Evolutionary conservation across 73 alveolate species (phyloP).

Genomic region (Effrenium voratum): DNA sequence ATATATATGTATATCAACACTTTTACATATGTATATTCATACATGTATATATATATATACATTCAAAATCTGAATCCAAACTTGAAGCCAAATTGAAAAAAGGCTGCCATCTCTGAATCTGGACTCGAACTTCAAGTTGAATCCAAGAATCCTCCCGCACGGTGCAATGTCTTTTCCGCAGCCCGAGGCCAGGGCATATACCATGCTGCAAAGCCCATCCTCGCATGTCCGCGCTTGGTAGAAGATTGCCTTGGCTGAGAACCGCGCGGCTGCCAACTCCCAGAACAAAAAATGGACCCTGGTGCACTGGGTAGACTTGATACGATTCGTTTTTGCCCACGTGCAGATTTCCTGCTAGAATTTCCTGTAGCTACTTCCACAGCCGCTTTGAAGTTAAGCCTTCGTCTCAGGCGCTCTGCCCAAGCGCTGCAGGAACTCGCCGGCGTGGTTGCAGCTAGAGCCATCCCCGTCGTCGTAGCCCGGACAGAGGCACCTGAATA

Average conservation of each 20-base stretch:
- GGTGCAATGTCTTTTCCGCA: neutral
- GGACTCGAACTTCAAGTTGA: too few species aligned
- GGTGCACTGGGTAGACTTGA: too few species aligned
- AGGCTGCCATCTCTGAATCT: too few species aligned
- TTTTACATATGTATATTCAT: too few species aligned
- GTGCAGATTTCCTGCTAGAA: too few species aligned
- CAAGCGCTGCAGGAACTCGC: conserved; percentile 52
- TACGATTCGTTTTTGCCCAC: too few species aligned
- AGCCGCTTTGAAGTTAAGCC: neutral
- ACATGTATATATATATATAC: too few species aligned
- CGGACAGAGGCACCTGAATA: neutral
- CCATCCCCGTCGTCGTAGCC: neutral
- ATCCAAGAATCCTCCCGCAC: neutral
- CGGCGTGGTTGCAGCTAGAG: neutral
- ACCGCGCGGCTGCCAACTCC: too few species aligned
- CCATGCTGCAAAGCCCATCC: neutral
- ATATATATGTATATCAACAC: neutral
- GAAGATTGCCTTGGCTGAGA: conserved; percentile 33
- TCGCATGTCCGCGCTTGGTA: conserved; percentile 3
- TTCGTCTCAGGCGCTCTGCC: conserved; percentile 35
- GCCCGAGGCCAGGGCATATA: neutral
- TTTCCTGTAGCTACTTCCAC: neutral
- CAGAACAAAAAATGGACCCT: too few species aligned
- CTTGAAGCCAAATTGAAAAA: too few species aligned
- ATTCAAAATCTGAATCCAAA: too few species aligned